Conservation (phyloP, 139 green algal genomes). For the Asterochloris sp. region DNA sequence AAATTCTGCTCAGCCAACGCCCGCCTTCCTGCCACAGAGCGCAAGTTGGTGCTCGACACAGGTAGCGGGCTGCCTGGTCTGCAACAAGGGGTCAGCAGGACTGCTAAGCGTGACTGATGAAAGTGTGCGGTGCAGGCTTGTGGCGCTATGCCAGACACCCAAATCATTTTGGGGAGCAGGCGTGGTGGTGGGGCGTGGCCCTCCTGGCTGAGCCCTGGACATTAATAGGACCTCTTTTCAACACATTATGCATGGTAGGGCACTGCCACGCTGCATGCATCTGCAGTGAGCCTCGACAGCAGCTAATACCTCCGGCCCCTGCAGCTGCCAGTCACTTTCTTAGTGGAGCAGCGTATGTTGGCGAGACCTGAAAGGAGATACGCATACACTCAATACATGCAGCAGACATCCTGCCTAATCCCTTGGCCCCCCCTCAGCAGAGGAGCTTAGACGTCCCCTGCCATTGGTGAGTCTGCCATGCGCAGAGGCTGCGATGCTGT, state of each 20-base stretch:
- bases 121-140: slow-evolving; percentile 42
- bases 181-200: slow-evolving; percentile 55
- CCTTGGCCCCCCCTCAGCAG: too few species aligned
- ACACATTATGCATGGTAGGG: slow-evolving; percentile 45
- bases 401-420: too few species aligned
- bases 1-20: slow-evolving; percentile 6
- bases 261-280: background rate
- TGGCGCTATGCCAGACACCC: slow-evolving; percentile 75
- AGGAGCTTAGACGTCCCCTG: too few species aligned
- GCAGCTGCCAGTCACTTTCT: too few species aligned
- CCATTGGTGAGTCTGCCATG: too few species aligned
- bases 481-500: too few species aligned
- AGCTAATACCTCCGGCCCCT: too few species aligned
- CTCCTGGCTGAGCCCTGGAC: slow-evolving; percentile 38
- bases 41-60: slow-evolving; percentile 1
- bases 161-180: slow-evolving; percentile 85
- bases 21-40: background rate
- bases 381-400: too few species aligned
- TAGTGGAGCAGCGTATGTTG: too few species aligned
- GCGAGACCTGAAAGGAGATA: too few species aligned
- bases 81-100: background rate
- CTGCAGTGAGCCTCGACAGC: background rate
- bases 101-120: background rate
- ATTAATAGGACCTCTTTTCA: slow-evolving; percentile 48
- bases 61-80: background rate